Base-by-base conservation (phyloP, 78 protist species). In the Dictyostelium intermedium region DNA sequence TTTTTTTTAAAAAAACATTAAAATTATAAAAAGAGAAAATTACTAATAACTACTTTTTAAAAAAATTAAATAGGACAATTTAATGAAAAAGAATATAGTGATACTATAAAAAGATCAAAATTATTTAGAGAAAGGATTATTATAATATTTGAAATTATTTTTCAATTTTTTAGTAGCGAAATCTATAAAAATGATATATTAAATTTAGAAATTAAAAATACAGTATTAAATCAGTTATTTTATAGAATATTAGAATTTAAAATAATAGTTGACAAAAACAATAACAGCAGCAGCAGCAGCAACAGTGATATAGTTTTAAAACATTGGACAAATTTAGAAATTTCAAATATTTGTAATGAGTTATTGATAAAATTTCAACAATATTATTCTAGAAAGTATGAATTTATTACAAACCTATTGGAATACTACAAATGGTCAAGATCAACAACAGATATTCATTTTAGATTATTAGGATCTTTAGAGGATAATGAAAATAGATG, bases 251-350 rank as follows among this genome's bases (percentile, higher is more conserved):
- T 66, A 66, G 74, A 66, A 66, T 66, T 25, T 66, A 66, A 25
- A 66, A 66, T 27, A 25, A 66, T 66, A 66, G 1, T 9, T 6
- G 18, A 66, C 1, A 11, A 45, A 8, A 7, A 45, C 7, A 45
- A 7, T 45, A 45, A 45, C 13, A 45, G 7, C 7, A 45, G 13
- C 7, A n/a, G 30, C 23, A 10, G 2, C 25, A 30, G 11, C 8
- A 63, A 25, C 27, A 66, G 74, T 66, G 74, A 66, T 66, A 27
- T 66, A n/a, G 11, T 66, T 66, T 66, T 18, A 66, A 66, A 66
- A 66, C 74, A 66, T 66, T 66, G 74, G 74, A 66, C 74, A 66
- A 66, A 66, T 66, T 66, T 66, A 66, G 74, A 66, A 27, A 66
- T 66, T 66, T 66, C 74, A 66, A 66, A 66, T 27, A 11, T 27